Evolutionary conservation across 345 rosid species (phyloP).

Genomic region (Psidium friedrichsthalianum): DNA sequence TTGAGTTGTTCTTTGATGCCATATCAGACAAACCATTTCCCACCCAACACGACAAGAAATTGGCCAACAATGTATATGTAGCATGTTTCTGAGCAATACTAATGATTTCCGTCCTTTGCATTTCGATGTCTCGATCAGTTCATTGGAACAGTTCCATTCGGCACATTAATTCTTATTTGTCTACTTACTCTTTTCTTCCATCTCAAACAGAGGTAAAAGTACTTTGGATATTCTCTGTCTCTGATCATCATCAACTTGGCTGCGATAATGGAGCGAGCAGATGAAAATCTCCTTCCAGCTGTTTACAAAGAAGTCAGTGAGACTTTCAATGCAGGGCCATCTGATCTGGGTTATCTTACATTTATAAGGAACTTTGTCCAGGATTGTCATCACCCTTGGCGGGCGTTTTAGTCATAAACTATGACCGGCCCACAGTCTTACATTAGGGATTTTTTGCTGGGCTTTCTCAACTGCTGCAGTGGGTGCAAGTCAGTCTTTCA

Average conservation of each 20-base stretch:
- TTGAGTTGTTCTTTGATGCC: neutral
- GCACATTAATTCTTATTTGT: neutral
- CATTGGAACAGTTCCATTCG: neutral
- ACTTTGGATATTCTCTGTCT: conserved; percentile 76
- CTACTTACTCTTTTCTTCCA: neutral
- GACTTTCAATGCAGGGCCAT: conserved; percentile 85
- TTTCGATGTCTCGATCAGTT: neutral
- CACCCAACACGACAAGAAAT: neutral
- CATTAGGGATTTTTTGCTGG: conserved; percentile 87
- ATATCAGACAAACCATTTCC: neutral
- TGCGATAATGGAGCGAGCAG: conserved; percentile 93
- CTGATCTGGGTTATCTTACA: conserved; percentile 92
- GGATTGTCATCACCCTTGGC: conserved; percentile 90
- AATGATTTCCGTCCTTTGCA: neutral
- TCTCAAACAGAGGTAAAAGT: conserved; percentile 47
- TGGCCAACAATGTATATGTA: neutral
- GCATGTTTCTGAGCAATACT: neutral
- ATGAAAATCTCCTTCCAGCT: conserved; percentile 87
- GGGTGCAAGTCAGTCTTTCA: conserved; percentile 63
- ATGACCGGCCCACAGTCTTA: conserved; percentile 85
- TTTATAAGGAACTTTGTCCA: conserved; percentile 92
- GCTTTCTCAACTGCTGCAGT: conserved; percentile 96
- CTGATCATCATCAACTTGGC: conserved; percentile 82
- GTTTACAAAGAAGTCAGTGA: conserved; percentile 98
- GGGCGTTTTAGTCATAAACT: conserved; percentile 67